Evolutionary conservation across 2,329 filamentous ascomycete species (phyloP).

Genomic region (Aspergillus ibericus): DNA sequence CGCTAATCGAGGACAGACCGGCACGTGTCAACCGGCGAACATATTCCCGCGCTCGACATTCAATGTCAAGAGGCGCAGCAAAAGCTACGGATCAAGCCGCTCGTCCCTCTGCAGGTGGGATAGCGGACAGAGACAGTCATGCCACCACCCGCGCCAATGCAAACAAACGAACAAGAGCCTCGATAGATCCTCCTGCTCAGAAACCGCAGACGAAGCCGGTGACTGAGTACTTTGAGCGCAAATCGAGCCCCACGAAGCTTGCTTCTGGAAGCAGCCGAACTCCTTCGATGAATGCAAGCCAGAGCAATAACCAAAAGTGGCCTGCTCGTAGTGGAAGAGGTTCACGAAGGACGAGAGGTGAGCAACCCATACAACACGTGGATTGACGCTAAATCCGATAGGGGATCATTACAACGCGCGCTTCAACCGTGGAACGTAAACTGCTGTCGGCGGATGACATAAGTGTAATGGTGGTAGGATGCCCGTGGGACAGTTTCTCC

Average conservation of each 20-base stretch:
- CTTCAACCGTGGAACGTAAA: slow-evolving; percentile 24
- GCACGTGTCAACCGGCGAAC: slow-evolving; percentile 16
- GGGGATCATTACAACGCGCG: slow-evolving; percentile 34
- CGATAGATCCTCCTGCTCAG: slow-evolving; percentile 1
- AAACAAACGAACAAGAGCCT: slow-evolving; percentile 17
- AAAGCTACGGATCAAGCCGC: neutral
- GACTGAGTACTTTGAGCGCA: slow-evolving; percentile 27
- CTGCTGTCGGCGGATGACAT: neutral
- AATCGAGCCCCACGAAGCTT: slow-evolving; percentile 29
- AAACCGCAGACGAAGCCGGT: slow-evolving; percentile 17
- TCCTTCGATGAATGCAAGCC: slow-evolving; percentile 13
- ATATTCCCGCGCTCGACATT: slow-evolving; percentile 19
- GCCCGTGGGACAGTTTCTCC: neutral
- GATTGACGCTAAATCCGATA: slow-evolving; percentile 18
- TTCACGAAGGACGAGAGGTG: slow-evolving; percentile 32
- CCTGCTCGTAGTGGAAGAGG: slow-evolving; percentile 16
- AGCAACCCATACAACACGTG: neutral
- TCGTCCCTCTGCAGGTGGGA: slow-evolving; percentile 3
- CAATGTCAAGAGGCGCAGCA: neutral
- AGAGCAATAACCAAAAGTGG: slow-evolving; percentile 8
- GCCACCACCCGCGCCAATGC: neutral
- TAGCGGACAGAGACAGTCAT: neutral
- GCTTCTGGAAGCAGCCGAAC: slow-evolving; percentile 30
- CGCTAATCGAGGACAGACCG: neutral
- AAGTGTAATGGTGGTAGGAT: neutral